These are phyloP conservation scores for Penicillium sp. DNA, from an alignment of 2,329 filamentous ascomycete genomes.

Conservation along the genomic window DNA sequence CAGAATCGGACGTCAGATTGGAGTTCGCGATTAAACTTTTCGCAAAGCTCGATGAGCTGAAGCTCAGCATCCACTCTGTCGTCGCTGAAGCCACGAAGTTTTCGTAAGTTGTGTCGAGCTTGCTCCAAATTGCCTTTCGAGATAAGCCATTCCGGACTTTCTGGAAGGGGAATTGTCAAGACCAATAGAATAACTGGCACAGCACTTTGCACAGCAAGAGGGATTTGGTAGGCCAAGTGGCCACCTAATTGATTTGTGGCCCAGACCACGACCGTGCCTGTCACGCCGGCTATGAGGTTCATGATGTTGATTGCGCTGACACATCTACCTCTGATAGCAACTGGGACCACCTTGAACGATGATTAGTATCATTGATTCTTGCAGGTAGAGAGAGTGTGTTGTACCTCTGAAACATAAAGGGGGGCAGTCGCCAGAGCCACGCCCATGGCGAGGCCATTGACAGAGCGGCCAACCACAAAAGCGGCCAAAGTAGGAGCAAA, in stretches of 20 bases:
- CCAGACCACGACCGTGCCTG: constrained; percentile 40
- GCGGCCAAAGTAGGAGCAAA: constrained; percentile 40
- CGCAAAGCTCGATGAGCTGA: constrained; percentile 33
- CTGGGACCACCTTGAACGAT: constrained; percentile 32
- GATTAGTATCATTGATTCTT: neutral
- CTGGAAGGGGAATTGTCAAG: constrained; percentile 36
- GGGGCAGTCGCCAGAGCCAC: constrained; percentile 40
- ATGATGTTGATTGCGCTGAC: constrained; percentile 39
- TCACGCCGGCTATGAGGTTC: constrained; percentile 35
- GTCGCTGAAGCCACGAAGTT: constrained; percentile 37
- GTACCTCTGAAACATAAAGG: constrained; percentile 41
- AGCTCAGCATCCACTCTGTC: constrained; percentile 38
- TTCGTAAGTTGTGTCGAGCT: constrained; percentile 35
- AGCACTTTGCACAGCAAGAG: constrained; percentile 40
- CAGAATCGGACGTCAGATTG: constrained; percentile 34
- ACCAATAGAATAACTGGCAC: constrained; percentile 36
- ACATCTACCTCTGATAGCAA: constrained; percentile 35
- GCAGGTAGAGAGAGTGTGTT: neutral
- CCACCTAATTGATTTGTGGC: constrained; percentile 32
- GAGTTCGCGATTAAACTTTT: constrained; percentile 31
- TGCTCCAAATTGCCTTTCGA: constrained; percentile 33
- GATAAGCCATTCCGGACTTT: constrained; percentile 41
- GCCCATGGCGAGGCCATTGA: constrained; percentile 38
- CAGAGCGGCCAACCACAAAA: constrained; percentile 38
- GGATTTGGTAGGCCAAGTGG: constrained; percentile 38